phyloP scores from a whole-genome alignment of 129 eudicot species.

The Deinandra increscens region DNA sequence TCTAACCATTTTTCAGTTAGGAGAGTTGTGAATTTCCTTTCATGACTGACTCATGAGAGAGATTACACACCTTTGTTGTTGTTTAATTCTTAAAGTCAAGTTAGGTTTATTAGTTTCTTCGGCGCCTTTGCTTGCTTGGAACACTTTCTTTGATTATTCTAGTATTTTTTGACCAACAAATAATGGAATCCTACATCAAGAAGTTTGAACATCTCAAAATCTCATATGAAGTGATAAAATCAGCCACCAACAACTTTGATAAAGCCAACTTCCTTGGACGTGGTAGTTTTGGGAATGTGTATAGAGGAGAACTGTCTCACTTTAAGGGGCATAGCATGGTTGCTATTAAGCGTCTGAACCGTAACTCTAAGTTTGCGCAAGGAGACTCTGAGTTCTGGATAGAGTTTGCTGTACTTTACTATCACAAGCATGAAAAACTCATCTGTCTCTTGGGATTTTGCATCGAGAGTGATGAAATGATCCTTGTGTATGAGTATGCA shows the following conservation, averaged over 20 bases:
- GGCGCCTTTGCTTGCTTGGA: too few relatives aligned
- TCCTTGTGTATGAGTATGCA: too few relatives aligned
- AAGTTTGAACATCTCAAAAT: slow-evolving; percentile 14
- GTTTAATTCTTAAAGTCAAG: too few relatives aligned
- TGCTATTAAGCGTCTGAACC: background rate
- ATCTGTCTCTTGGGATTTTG: background rate
- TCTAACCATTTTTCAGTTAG: too few relatives aligned
- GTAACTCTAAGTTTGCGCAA: background rate
- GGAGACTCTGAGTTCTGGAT: background rate
- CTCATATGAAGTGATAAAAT: background rate
- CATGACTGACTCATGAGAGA: too few relatives aligned
- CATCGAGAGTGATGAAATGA: background rate
- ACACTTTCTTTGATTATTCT: too few relatives aligned
- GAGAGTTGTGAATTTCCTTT: too few relatives aligned
- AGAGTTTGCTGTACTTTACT: background rate
- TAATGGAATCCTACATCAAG: too few relatives aligned
- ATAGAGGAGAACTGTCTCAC: slow-evolving; percentile 13
- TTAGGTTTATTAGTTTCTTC: too few relatives aligned
- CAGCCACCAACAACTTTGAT: slow-evolving; percentile 2
- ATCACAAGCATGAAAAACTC: background rate
- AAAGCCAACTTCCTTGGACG: background rate
- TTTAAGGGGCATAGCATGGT: background rate
- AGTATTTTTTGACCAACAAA: too few relatives aligned
- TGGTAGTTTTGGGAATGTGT: slow-evolving; percentile 19
- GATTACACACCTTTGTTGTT: too few relatives aligned